These are phyloP conservation scores for Cystofilobasidium ferigula DNA, from an alignment of 768 basidiomycete genomes.

Conservation along the genomic window DNA sequence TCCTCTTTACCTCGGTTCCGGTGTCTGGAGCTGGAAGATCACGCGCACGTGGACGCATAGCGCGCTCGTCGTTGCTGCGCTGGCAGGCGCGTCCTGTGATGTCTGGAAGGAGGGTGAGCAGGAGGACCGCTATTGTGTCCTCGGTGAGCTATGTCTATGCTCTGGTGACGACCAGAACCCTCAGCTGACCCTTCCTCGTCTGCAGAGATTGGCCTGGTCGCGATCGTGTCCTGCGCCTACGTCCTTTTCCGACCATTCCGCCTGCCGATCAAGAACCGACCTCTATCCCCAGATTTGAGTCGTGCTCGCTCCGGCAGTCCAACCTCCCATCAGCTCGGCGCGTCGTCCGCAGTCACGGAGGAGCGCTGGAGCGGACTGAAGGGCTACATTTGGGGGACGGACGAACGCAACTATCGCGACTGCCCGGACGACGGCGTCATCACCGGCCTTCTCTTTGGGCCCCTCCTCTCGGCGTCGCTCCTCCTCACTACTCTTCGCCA, in stretches of 20 bases:
- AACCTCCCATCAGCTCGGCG: background rate
- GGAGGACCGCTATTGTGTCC: constrained; percentile 12
- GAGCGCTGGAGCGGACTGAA: constrained; percentile 11
- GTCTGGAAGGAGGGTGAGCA: background rate
- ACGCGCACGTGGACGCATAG: constrained; percentile 6
- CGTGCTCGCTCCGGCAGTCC: background rate
- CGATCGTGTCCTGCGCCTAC: constrained; percentile 6
- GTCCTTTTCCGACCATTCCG: constrained; percentile 9
- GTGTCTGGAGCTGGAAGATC: background rate
- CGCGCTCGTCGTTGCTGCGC: constrained; percentile 4
- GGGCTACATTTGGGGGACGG: constrained; percentile 38
- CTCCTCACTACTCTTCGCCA: constrained; percentile 46
- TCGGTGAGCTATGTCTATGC: too few species aligned
- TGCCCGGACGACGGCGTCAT: constrained; percentile 74
- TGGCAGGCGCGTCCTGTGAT: constrained; percentile 1
- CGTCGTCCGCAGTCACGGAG: background rate
- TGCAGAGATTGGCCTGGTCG: constrained; percentile 12
- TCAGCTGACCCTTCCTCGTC: too few species aligned
- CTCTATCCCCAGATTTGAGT: background rate
- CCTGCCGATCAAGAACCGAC: background rate
- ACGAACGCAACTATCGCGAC: constrained; percentile 47
- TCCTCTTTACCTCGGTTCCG: constrained; percentile 3
- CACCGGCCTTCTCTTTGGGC: constrained; percentile 71
- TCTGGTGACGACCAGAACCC: too few species aligned
- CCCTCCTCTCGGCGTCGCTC: constrained; percentile 62